phyloP scores from a whole-genome alignment of 106 monocot species.

The Alisma plantagoaquatica region DNA sequence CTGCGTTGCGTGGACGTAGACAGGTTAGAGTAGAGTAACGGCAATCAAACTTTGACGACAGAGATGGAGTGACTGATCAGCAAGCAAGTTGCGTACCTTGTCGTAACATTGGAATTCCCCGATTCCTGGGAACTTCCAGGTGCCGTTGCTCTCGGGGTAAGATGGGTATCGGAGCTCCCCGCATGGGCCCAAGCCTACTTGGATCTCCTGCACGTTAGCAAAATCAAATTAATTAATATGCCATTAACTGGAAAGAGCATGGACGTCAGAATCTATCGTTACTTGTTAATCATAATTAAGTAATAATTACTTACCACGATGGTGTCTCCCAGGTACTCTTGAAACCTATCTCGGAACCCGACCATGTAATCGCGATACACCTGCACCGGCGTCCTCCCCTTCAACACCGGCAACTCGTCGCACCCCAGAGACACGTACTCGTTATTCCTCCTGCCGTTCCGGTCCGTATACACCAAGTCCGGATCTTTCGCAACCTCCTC shows the following conservation, averaged over 20 bases:
- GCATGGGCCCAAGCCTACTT: slow-evolving; percentile 79
- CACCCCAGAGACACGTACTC: slow-evolving; percentile 87
- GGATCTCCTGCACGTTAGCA: slow-evolving; percentile 53
- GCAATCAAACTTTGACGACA: too few species aligned
- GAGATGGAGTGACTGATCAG: too few species aligned
- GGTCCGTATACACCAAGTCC: slow-evolving; percentile 64
- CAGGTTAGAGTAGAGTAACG: too few species aligned
- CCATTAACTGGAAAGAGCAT: background rate
- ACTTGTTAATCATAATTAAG: background rate
- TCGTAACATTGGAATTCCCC: slow-evolving; percentile 91
- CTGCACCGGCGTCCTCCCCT: slow-evolving; percentile 70
- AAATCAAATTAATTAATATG: too few species aligned
- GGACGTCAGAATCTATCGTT: background rate
- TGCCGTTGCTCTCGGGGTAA: slow-evolving; percentile 70
- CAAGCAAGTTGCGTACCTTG: too few species aligned
- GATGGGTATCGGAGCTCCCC: slow-evolving; percentile 87
- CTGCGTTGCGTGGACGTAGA: too few species aligned
- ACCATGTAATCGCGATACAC: slow-evolving; percentile 75
- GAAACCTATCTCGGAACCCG: slow-evolving; percentile 54
- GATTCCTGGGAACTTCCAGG: slow-evolving; percentile 73
- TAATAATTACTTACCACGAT: slow-evolving; percentile 41
- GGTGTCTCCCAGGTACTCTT: slow-evolving; percentile 46
- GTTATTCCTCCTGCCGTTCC: slow-evolving; percentile 53
- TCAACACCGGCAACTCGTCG: slow-evolving; percentile 51
- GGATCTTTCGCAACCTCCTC: slow-evolving; percentile 57